phyloP scores from a whole-genome alignment of 352 stramenopile species.

The Phytopythium cucurbitacearum region DNA sequence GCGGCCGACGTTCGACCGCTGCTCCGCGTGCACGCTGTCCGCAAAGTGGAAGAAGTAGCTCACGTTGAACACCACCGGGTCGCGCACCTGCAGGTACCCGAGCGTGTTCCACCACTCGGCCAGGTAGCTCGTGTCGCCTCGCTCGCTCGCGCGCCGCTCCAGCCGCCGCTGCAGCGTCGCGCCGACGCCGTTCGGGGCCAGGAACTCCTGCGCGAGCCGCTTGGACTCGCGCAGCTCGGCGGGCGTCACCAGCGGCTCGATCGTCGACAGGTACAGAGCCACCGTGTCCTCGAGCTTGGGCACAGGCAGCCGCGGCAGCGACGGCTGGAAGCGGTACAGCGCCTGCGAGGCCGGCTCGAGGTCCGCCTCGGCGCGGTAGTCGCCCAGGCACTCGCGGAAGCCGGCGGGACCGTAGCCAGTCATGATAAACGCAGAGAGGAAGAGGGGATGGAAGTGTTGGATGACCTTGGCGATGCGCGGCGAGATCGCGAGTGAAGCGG shows the following conservation, averaged over 20 bases:
- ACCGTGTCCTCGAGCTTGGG: conserved; percentile 88
- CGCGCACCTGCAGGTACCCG: conserved; percentile 72
- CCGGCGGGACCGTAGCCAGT: conserved; percentile 52
- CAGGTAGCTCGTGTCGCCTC: conserved; percentile 63
- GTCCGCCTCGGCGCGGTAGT: conserved; percentile 80
- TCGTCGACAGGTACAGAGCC: conserved; percentile 85
- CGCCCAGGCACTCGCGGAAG: conserved; percentile 94
- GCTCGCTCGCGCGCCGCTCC: conserved; percentile 40
- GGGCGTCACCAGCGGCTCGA: conserved; percentile 74
- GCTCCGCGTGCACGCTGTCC: conserved; percentile 48
- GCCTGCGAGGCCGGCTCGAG: conserved; percentile 44
- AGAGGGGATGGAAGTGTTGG: conserved; percentile 7
- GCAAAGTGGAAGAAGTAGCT: conserved; percentile 90
- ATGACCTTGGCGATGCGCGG: background rate
- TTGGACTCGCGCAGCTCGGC: conserved; percentile 72
- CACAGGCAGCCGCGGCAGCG: conserved; percentile 89
- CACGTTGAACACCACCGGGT: conserved; percentile 85
- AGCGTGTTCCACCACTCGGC: conserved; percentile 80
- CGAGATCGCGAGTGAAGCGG: conserved; percentile 16
- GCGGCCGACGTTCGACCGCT: conserved; percentile 59
- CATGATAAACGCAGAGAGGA: conserved; percentile 9
- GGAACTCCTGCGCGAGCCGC: conserved; percentile 64
- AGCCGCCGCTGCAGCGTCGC: conserved; percentile 77
- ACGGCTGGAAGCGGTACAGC: conserved; percentile 81
- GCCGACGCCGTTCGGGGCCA: conserved; percentile 53